Percentiles rank a stretch among this genome's conserved stretches.
Conservation (phyloP, 371 early-diverging fungal genomes). For the Dichotomocladium elegans region DNA sequence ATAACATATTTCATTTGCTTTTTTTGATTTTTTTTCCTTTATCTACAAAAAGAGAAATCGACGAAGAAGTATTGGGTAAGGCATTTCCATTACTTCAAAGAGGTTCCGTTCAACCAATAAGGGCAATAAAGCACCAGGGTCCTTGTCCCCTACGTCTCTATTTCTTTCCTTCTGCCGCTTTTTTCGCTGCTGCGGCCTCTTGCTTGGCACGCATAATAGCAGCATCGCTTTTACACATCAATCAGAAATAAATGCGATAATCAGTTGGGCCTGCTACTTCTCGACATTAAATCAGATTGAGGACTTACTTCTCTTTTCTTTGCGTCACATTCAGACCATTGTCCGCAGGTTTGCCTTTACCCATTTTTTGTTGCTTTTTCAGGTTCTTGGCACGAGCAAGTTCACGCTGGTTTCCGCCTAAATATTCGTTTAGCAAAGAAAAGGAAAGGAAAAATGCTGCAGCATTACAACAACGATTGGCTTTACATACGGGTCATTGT, state of each 20-base stretch:
- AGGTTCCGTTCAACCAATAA: no score
- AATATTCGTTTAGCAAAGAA: no score
- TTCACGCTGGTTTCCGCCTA: constrained; percentile 60
- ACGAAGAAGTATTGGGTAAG: no score
- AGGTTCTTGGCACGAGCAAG: constrained; percentile 51
- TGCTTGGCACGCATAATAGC: constrained; percentile 59
- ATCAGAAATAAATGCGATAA: not conserved
- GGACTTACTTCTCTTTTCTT: constrained; percentile 51
- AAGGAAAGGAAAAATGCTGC: not conserved
- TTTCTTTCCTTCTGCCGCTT: constrained; percentile 24
- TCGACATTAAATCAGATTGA: not conserved
- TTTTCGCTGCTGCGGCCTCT: constrained; percentile 46
- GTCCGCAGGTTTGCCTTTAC: constrained; percentile 34
- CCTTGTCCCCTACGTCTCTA: no score
- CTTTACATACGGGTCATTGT: not conserved
- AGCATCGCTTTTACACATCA: constrained; percentile 47
- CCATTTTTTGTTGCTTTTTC: constrained; percentile 43
- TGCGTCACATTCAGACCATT: constrained; percentile 41
- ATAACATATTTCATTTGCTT: no score
- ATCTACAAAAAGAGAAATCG: no score
- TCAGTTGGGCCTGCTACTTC: no score
- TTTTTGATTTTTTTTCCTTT: no score
- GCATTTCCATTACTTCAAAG: no score
- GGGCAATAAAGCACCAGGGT: no score
- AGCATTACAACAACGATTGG: not conserved